These are phyloP conservation scores for Fusarium buxicola DNA, from an alignment of 2,329 filamentous ascomycete genomes.

Conservation along the genomic window DNA sequence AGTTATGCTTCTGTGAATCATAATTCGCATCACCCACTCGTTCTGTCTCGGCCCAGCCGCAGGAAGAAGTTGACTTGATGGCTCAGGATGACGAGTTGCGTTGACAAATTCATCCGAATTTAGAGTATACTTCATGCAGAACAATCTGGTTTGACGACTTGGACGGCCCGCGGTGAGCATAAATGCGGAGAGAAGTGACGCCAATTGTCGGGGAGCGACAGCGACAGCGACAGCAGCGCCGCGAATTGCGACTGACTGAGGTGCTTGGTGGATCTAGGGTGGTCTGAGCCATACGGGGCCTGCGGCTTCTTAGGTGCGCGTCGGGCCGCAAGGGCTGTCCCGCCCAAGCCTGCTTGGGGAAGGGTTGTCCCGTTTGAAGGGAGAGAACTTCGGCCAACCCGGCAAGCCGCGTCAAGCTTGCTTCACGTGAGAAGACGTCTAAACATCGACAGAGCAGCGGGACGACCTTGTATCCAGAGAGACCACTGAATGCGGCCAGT, in stretches of 20 bases:
- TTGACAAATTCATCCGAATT: background rate
- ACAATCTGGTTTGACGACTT: background rate
- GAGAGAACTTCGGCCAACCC: constrained; percentile 38
- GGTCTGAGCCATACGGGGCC: constrained; percentile 38
- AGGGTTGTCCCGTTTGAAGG: constrained; percentile 34
- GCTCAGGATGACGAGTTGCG: background rate
- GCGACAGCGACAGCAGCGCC: constrained; percentile 4
- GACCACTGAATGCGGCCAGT: background rate
- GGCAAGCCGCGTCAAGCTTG: constrained; percentile 43
- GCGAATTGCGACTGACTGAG: constrained; percentile 18
- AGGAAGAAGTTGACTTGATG: background rate
- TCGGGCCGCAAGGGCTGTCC: constrained; percentile 48
- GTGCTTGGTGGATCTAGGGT: constrained; percentile 31
- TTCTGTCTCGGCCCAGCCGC: background rate
- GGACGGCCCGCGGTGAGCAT: background rate
- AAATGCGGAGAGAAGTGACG: background rate
- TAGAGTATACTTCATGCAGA: background rate
- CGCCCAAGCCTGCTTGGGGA: constrained; percentile 39
- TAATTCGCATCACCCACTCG: background rate
- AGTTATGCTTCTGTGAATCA: constrained; percentile 2
- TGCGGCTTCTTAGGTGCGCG: constrained; percentile 42
- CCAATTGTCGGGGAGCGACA: constrained; percentile 21
- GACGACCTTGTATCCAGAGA: background rate
- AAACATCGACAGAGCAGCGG: constrained; percentile 17
- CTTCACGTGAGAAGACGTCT: constrained; percentile 42